These are phyloP conservation scores for Botryotinia narcissicola DNA, from an alignment of 2,329 filamentous ascomycete species.

Conservation along the genomic window DNA sequence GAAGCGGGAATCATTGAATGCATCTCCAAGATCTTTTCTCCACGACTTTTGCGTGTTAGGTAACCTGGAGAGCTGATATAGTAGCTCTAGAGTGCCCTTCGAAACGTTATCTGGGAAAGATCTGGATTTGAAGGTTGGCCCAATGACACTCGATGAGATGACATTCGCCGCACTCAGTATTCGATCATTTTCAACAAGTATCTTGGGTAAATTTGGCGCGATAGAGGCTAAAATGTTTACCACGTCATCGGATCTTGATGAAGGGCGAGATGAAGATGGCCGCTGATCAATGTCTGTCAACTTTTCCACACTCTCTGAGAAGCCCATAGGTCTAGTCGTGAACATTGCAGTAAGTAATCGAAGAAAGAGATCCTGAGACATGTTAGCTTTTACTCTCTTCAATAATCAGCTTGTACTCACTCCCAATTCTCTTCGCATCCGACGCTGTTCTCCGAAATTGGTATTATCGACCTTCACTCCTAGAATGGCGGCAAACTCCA, in stretches of 20 bases:
- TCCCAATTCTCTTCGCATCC: conserved; percentile 85
- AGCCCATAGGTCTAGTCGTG: conserved; percentile 77
- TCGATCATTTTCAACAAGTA: conserved; percentile 82
- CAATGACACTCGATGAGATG: conserved; percentile 81
- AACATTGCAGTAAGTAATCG: conserved; percentile 90
- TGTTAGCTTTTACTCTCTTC: conserved; percentile 1
- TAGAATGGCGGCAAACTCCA: conserved; percentile 86
- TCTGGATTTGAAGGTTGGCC: conserved; percentile 78
- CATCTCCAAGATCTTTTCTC: conserved; percentile 89
- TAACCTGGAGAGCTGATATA: conserved; percentile 74
- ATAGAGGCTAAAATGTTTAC: conserved; percentile 76
- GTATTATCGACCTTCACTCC: conserved; percentile 97
- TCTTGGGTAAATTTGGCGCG: conserved; percentile 75
- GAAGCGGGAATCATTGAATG: conserved; percentile 86
- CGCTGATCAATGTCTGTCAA: conserved; percentile 41
- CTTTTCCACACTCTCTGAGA: conserved; percentile 53
- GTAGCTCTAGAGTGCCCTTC: conserved; percentile 64
- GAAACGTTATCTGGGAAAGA: conserved; percentile 83
- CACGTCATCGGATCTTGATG: conserved; percentile 65
- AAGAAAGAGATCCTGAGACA: conserved; percentile 75
- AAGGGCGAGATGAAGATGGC: conserved; percentile 27
- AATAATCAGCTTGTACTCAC: conserved; percentile 51
- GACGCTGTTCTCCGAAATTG: conserved; percentile 90
- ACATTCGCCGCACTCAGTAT: conserved; percentile 73
- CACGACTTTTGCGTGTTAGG: conserved; percentile 81